These are phyloP conservation scores for Dryadomyces quercus-mongolicae DNA, from an alignment of 2,329 filamentous ascomycete species.

Conservation along the genomic window DNA sequence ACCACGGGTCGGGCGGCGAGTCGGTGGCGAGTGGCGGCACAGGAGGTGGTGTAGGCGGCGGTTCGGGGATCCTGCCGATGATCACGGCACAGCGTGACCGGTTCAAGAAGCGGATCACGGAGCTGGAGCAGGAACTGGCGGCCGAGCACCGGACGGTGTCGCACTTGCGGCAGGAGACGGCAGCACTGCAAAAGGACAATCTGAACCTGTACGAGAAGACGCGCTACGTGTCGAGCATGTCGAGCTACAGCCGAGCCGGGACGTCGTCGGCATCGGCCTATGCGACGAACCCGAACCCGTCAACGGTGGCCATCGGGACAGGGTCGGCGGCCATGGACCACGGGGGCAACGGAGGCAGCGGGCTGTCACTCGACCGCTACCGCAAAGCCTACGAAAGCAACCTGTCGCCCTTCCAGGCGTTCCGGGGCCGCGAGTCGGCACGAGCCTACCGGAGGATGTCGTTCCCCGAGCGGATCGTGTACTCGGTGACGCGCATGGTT, in stretches of 20 bases:
- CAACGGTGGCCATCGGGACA: conserved; percentile 47
- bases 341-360: conserved; percentile 37
- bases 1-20: background rate
- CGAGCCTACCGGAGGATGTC: conserved; percentile 90
- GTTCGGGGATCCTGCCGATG: conserved; percentile 91
- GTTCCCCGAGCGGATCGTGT: conserved; percentile 77
- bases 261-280: conserved; percentile 54
- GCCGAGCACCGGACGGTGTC: conserved; percentile 74
- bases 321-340: conserved; percentile 14
- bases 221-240: conserved; percentile 85
- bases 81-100: conserved; percentile 94
- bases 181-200: conserved; percentile 90
- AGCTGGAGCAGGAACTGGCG: conserved; percentile 82
- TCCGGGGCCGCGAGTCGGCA: conserved; percentile 84
- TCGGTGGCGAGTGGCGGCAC: background rate
- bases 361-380: conserved; percentile 70
- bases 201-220: conserved; percentile 95
- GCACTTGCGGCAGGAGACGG: conserved; percentile 78
- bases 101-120: conserved; percentile 89
- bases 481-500: conserved; percentile 82
- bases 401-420: conserved; percentile 90
- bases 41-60: conserved; percentile 42
- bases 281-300: conserved; percentile 61
- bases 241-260: conserved; percentile 67
- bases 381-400: conserved; percentile 88